A percentile compares a stretch with the other conserved stretches of the same genome.
Conservation (phyloP, 2,329 filamentous ascomycete species). For the Kalaharituber pfeilii region DNA sequence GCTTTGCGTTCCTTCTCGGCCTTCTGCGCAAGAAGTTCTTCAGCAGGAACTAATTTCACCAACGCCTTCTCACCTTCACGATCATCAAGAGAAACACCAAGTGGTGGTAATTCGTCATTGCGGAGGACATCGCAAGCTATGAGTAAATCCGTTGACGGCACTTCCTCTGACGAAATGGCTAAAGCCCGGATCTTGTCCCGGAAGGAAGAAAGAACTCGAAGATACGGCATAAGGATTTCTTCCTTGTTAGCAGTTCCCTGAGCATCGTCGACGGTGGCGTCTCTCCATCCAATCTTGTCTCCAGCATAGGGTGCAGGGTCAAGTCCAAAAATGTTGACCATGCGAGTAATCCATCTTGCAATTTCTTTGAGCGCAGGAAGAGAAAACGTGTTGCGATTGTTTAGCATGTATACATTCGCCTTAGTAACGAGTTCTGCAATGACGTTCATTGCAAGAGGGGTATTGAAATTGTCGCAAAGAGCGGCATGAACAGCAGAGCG, state of each 20-base stretch:
- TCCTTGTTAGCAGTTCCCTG: constrained; percentile 23
- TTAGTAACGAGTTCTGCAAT: constrained; percentile 62
- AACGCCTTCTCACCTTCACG: constrained; percentile 50
- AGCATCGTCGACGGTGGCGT: constrained; percentile 27
- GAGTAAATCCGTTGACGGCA: constrained; percentile 54
- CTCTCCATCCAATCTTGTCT: constrained; percentile 22
- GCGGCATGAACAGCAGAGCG: constrained; percentile 44
- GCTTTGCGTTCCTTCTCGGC: constrained; percentile 39
- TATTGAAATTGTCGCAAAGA: constrained; percentile 75
- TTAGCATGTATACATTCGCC: constrained; percentile 39
- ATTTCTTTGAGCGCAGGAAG: constrained; percentile 26
- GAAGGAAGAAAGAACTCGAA: constrained; percentile 38
- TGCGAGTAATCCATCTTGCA: constrained; percentile 64
- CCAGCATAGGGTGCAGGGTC: constrained; percentile 30
- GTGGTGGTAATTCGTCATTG: constrained; percentile 61
- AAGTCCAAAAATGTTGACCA: constrained; percentile 71
- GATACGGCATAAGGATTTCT: constrained; percentile 27
- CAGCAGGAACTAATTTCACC: constrained; percentile 46
- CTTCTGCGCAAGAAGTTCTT: constrained; percentile 39
- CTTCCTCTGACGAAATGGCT: constrained; percentile 22
- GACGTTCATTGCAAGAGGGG: constrained; percentile 57
- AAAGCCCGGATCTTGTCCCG: constrained; percentile 46
- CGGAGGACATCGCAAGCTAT: constrained; percentile 62
- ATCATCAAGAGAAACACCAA: constrained; percentile 80
- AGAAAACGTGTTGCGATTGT: constrained; percentile 24